Conservation (phyloP, 208 protist genomes). For the Borovskyia barvae region DNA sequence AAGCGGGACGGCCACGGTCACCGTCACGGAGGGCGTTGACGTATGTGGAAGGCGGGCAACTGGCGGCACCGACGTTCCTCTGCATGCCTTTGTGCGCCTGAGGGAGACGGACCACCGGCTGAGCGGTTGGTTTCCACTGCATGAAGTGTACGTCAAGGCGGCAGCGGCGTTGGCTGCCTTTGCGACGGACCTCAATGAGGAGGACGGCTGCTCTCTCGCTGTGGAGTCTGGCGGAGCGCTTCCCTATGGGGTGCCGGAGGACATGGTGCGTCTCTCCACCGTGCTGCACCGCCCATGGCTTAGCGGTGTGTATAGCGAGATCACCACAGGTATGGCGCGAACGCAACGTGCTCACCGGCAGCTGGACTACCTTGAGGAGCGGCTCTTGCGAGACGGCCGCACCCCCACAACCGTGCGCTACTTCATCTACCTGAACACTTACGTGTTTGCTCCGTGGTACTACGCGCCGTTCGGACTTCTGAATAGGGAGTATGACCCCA, state of each 20-base stretch:
- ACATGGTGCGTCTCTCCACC: constrained; percentile 5
- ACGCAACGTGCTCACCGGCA: constrained; percentile 52
- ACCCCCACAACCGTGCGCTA: constrained; percentile 80
- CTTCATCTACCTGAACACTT: constrained; percentile 68
- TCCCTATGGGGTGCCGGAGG: constrained; percentile 5
- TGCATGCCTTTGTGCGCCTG: constrained; percentile 77
- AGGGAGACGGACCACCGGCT: constrained; percentile 78
- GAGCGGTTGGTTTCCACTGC: constrained; percentile 70
- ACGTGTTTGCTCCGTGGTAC: constrained; percentile 85
- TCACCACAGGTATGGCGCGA: constrained; percentile 77
- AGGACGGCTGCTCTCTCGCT: not conserved
- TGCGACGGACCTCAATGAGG: not conserved
- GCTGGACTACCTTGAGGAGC: constrained; percentile 83
- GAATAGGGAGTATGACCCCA: constrained; percentile 62
- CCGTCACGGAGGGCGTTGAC: too few species aligned
- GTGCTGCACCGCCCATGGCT: constrained; percentile 29
- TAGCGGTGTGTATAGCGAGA: constrained; percentile 60
- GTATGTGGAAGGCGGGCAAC: too few species aligned
- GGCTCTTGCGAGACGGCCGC: constrained; percentile 74
- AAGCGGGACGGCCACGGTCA: too few species aligned
- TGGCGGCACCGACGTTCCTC: constrained; percentile 1
- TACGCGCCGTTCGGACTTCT: constrained; percentile 83
- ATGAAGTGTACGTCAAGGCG: constrained; percentile 49
- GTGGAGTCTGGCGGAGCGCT: not conserved
- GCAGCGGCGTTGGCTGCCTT: constrained; percentile 6